phyloP scores from a whole-genome alignment of 108 stramenopile species.

The Discostella stelligeroides region DNA sequence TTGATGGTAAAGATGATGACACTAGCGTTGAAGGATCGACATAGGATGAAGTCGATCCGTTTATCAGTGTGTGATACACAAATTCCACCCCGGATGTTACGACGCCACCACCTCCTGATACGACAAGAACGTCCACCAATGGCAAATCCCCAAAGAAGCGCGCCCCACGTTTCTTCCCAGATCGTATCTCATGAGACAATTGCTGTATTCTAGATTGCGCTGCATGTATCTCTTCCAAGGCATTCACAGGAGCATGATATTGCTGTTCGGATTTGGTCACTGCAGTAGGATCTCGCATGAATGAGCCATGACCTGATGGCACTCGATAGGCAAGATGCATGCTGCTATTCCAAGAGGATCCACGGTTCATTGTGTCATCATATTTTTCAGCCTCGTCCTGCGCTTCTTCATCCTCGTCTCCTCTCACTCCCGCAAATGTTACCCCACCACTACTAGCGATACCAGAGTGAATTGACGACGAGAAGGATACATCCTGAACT shows the following conservation, averaged over 20 bases:
- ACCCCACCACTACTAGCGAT: neutral
- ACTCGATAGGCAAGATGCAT: slow-evolving; percentile 81
- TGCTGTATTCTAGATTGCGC: slow-evolving; percentile 72
- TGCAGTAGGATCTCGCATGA: slow-evolving; percentile 48
- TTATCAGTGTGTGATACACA: slow-evolving; percentile 66
- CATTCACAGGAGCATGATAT: slow-evolving; percentile 49
- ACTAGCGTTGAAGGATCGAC: neutral
- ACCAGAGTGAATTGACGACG: slow-evolving; percentile 19
- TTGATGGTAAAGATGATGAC: neutral
- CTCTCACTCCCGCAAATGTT: no score
- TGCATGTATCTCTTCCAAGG: slow-evolving; percentile 61
- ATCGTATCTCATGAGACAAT: slow-evolving; percentile 58
- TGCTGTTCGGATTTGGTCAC: no score
- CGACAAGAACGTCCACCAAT: slow-evolving; percentile 74
- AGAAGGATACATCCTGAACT: neutral
- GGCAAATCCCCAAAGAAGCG: slow-evolving; percentile 47
- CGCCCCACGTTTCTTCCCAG: slow-evolving; percentile 60
- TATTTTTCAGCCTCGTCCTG: neutral
- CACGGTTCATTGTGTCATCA: no score
- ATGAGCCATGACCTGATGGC: slow-evolving; percentile 54
- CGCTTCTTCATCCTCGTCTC: no score
- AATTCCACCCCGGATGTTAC: slow-evolving; percentile 65
- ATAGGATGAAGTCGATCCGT: slow-evolving; percentile 26
- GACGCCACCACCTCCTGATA: slow-evolving; percentile 49
- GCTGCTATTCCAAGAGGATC: slow-evolving; percentile 41